Conservation (phyloP, 1,139 yeast species). For the Suhomyces bolitotheri region DNA sequence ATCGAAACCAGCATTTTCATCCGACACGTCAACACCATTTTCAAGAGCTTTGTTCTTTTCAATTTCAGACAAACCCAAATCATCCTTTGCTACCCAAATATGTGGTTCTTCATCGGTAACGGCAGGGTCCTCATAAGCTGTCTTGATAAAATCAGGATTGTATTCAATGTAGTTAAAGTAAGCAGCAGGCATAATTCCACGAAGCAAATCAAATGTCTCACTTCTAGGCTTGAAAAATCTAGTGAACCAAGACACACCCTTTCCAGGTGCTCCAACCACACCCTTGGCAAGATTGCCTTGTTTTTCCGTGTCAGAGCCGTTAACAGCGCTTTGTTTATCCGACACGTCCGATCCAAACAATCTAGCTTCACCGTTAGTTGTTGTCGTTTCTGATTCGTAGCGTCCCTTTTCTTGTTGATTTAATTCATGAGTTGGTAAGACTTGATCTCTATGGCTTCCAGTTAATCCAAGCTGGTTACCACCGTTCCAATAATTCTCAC, state of each 20-base stretch:
- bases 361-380: conserved; percentile 14
- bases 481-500: conserved; percentile 51
- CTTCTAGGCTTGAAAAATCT: conserved; percentile 44
- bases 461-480: conserved; percentile 43
- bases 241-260: conserved; percentile 31
- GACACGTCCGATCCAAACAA: conserved; percentile 20
- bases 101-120: conserved; percentile 62
- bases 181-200: conserved; percentile 40
- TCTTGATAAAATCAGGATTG: conserved; percentile 39
- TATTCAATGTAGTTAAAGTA: conserved; percentile 48
- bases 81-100: conserved; percentile 70
- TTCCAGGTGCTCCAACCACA: conserved; percentile 13
- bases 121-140: conserved; percentile 69
- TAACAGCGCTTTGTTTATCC: conserved; percentile 18
- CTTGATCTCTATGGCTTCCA: conserved; percentile 28
- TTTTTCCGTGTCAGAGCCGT: conserved; percentile 19
- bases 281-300: conserved; percentile 11
- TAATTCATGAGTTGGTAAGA: conserved; percentile 18
- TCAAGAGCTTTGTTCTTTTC: conserved; percentile 60
- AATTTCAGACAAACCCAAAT: conserved; percentile 64
- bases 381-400: conserved; percentile 7
- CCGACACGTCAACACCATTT: conserved; percentile 56
- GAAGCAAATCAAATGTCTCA: conserved; percentile 40
- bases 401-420: conserved; percentile 1
- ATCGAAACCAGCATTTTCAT: conserved; percentile 55